Base-by-base conservation (phyloP, 768 basidiomycete species). In the Mycena amicta region DNA sequence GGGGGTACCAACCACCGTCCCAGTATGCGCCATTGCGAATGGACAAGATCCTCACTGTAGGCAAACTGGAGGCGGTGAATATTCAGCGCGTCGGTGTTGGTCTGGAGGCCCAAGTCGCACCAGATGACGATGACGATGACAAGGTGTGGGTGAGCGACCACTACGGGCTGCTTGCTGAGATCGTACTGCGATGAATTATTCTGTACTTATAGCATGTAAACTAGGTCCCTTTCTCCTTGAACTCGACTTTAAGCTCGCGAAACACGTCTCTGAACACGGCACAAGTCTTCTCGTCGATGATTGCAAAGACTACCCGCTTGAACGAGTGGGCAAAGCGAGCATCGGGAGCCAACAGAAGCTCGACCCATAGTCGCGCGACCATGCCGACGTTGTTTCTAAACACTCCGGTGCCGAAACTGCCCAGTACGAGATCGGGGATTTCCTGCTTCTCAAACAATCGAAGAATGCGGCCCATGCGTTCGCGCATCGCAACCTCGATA, bases 331-430 rank as follows among this genome's bases (percentile, higher is more conserved):
- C 70, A 68, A 86, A 92, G n/a, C 83, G 74, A 27, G 84, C 81
- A 1, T 73, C 76, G 4, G 78, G 72, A 2, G 67, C 72, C 3
- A 71, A 72, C 43, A 92, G 71, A 27, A 89, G 71, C 53, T 89
- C 84, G 45, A 78, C 81, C 86, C 90, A 92, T 43, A 87, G 78
- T 30, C 69, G 72, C 4, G 87, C 89, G 16, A 92, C 79, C 51
- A 78, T 73, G 40, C 71, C 67, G 23, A 89, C 80, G 30, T 79
- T 74, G 70, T 92, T 92, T 55, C 76, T 77, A 72, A 91, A 92
- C 2, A 88, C 89, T 2, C 90, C 90, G 1, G 90, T 91, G 13
- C 90, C 90, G 69, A 89, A 92, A 63, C 85, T 85, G 29, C 90
- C 90, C 27, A 92, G 72, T 0, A 92, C 84, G 49, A 92, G 60